Evolutionary conservation across 495 filamentous ascomycete species (phyloP).

Genomic region (Podospora appendiculata): DNA sequence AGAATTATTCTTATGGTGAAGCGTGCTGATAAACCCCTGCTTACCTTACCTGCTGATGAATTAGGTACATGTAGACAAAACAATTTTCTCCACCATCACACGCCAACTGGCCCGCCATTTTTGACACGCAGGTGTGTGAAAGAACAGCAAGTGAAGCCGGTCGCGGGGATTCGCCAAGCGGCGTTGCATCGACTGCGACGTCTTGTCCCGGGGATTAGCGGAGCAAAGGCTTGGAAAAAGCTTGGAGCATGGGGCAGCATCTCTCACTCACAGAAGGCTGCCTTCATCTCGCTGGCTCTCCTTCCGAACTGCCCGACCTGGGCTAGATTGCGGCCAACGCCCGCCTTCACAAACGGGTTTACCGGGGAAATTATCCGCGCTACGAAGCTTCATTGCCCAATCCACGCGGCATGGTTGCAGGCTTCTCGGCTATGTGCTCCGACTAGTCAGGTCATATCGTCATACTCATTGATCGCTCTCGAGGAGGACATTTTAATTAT

Average conservation of each 20-base stretch:
- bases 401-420: constrained; percentile 3
- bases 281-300: not conserved
- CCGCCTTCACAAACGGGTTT: not conserved
- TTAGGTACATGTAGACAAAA: too few relatives aligned
- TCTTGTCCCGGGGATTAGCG: constrained; percentile 5
- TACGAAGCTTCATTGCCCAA: constrained; percentile 11
- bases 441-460: constrained; percentile 7
- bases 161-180: not conserved
- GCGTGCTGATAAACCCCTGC: too few relatives aligned
- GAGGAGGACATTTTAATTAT: not conserved
- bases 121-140: too few relatives aligned
- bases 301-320: constrained; percentile 4
- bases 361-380: constrained; percentile 16
- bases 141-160: not conserved
- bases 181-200: not conserved
- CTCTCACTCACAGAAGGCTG: not conserved
- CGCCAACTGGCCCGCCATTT: too few relatives aligned
- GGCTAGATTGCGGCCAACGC: not conserved
- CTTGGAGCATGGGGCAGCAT: not conserved
- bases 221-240: not conserved
- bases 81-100: too few relatives aligned
- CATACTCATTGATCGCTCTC: not conserved
- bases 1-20: too few relatives aligned
- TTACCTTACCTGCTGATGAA: too few relatives aligned
- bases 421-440: constrained; percentile 7